Base-by-base conservation (phyloP, 108 stramenopile species). In the Nitzschia putrida region DNA sequence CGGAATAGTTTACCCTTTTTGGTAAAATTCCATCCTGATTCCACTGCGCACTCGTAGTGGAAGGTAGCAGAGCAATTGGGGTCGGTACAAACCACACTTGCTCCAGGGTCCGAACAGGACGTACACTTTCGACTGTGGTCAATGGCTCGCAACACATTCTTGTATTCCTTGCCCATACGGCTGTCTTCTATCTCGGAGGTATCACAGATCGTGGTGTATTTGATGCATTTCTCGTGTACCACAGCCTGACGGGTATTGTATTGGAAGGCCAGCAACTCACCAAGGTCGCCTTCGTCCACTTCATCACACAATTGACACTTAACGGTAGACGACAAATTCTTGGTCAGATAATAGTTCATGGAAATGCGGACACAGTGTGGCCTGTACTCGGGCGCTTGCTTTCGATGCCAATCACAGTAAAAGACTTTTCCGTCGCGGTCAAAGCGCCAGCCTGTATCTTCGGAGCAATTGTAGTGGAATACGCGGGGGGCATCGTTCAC, bases 401-500 rank as follows among this genome's bases (percentile, higher is more conserved):
- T 45, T 22, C 80, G 70, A 53, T 81, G 80, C 40, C 57, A 24
- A 26, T 81, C 78, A 43, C 84, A 85, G 16, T 53, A 66, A 44
- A 77, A 85, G 5, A 57, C 77, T 58, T 86, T 86, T n/a, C 85
- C 81, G 37, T 86, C 77, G 8, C 63, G 67, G 7, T 86, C 82
- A 56, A 86, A 86, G 9, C 78, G 60, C 85, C 85, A 86, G n/a
- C 82, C 85, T 16, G 82, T 71, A 57, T 86, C 77, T 63, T 83
- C 82, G 11, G 78, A 67, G 58, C 85, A 86, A 39, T 68, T 54
- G 47, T 76, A 86, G 44, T 86, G 85, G 60, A 57, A 83, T 7
- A 56, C 52, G 24, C 65, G 68, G n/a, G 25, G n/a, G 64, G 52
- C 85, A 86, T 39, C 53, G 66, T 47, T 40, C 56, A 45, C 57